Percentiles rank a stretch among this genome's conserved stretches.
Evolutionary conservation across 139 green algal genomes (phyloP).

Genomic region (Pleodorina starrii): DNA sequence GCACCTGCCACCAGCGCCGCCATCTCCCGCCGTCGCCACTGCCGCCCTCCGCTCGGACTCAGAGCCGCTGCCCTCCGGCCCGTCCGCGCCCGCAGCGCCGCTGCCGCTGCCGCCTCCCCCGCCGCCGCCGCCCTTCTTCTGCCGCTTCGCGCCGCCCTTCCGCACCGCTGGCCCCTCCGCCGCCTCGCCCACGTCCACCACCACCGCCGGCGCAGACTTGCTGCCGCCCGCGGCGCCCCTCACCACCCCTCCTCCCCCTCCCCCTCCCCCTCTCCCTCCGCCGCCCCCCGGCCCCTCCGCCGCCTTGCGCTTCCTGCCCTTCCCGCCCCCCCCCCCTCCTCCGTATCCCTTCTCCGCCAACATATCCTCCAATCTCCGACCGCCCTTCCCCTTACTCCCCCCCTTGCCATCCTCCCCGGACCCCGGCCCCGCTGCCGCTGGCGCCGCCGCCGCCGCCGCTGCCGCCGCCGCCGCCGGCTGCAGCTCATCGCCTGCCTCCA

Average conservation of each 20-base stretch:
- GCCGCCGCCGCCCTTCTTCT: background rate
- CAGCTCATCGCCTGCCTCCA: slow-evolving; percentile 16
- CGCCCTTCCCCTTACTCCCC: background rate
- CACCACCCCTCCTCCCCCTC: background rate
- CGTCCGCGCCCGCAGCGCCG: background rate
- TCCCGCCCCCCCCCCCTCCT: background rate
- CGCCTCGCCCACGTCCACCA: background rate
- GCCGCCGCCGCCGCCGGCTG: background rate
- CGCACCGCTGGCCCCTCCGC: background rate
- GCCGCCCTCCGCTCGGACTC: background rate
- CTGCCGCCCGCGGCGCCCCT: background rate
- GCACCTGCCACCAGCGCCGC: background rate
- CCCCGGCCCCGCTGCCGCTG: background rate
- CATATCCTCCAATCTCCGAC: background rate
- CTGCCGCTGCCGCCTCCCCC: background rate
- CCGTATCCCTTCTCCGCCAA: background rate
- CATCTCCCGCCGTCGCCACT: background rate
- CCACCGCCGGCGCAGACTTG: background rate
- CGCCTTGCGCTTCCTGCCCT: slow-evolving; percentile 1
- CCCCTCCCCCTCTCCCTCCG: background rate
- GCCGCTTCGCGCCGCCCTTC: slow-evolving; percentile 12
- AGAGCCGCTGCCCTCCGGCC: background rate
- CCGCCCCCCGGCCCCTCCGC: background rate
- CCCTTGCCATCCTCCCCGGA: background rate
- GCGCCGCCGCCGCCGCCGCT: background rate